These are phyloP conservation scores for Firmiana major DNA, from an alignment of 345 rosid genomes.

Conservation along the genomic window DNA sequence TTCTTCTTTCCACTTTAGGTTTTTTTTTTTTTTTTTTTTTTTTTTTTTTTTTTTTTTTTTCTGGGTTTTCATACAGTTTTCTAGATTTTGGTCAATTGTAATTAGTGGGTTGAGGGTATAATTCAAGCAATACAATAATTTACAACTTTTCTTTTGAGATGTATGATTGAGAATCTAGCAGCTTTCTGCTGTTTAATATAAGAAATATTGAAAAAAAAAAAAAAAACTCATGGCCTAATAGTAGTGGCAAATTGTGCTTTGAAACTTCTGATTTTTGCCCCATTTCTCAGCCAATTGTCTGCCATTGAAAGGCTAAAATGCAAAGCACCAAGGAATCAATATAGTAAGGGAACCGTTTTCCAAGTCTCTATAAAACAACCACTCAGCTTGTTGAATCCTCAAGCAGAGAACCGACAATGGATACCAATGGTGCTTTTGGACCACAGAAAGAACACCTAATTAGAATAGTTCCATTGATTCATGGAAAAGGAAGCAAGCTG, in stretches of 20 bases:
- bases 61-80: not conserved
- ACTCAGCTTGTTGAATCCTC: slow-evolving; percentile 9
- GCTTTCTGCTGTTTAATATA: not conserved
- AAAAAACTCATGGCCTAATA: not conserved
- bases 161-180: slow-evolving; percentile 5
- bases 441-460: slow-evolving; percentile 10
- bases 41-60: not conserved
- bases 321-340: not conserved
- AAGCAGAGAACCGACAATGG: slow-evolving; percentile 9
- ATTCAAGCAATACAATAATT: not conserved
- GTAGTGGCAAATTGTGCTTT: too few species aligned
- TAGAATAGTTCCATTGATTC: slow-evolving; percentile 3
- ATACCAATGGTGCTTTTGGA: not conserved
- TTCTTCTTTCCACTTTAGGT: not conserved
- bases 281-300: too few species aligned
- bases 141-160: not conserved
- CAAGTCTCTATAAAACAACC: slow-evolving; percentile 12
- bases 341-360: not conserved
- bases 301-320: too few species aligned
- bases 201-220: too few species aligned
- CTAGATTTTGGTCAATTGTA: slow-evolving; percentile 16
- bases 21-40: too few species aligned
- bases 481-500: slow-evolving; percentile 18
- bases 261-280: too few species aligned
- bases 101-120: slow-evolving; percentile 14